Conservation (phyloP, 2,329 filamentous ascomycete species). For the Sporothrix euskadiensis region DNA sequence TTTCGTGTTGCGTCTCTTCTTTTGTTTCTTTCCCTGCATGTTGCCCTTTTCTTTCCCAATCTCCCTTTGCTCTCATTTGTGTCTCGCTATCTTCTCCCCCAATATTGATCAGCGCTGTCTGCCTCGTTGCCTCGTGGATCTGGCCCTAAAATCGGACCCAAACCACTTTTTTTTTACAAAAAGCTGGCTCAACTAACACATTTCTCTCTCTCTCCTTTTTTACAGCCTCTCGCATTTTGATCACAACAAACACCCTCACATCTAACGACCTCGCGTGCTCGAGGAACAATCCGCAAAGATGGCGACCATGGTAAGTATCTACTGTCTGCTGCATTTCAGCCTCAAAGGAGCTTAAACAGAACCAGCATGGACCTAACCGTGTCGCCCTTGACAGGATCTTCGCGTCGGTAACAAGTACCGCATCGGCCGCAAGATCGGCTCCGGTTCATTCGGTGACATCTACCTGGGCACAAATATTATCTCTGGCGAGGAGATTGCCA, state of each 20-base stretch:
- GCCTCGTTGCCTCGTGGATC: conserved; percentile 12
- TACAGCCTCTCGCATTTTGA: background rate
- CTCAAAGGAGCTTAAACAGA: background rate
- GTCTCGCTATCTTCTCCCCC: conserved; percentile 8
- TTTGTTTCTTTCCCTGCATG: background rate
- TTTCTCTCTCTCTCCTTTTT: background rate
- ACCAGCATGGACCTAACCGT: background rate
- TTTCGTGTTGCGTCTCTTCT: background rate
- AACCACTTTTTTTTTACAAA: background rate
- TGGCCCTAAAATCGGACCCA: background rate
- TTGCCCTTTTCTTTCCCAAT: background rate
- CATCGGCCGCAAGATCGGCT: conserved; percentile 98
- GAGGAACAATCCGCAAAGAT: conserved; percentile 41
- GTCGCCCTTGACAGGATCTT: conserved; percentile 68
- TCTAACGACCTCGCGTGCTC: conserved; percentile 30
- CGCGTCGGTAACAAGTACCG: conserved; percentile 99
- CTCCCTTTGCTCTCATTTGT: background rate
- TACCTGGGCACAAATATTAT: conserved; percentile 99
- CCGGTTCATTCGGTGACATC: conserved; percentile 96
- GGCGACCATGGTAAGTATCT: conserved; percentile 43
- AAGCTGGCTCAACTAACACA: background rate
- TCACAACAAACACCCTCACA: conserved; percentile 10
- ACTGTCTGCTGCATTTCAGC: background rate
- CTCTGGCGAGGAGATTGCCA: conserved; percentile 98
- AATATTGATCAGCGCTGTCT: conserved; percentile 10